Evolutionary conservation across 176 grass and related monocot species (phyloP), one percentile per base, ranked within the genome.

Genomic region (Carex pumila): DNA sequence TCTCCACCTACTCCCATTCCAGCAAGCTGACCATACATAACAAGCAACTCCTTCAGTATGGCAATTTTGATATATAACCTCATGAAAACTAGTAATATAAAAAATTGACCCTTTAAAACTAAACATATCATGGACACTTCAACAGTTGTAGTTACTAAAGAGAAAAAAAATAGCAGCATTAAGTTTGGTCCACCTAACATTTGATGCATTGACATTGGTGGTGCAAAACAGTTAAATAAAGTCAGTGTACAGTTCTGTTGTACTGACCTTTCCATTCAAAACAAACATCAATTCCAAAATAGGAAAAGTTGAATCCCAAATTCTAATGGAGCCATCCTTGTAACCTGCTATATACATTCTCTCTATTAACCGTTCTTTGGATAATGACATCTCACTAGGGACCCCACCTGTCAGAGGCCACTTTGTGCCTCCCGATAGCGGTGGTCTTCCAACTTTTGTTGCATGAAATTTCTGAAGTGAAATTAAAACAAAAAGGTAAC

Each of bases 391-490:
- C 90, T 98, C 92, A 91, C 90, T 92, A 70, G 88, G 92, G 85
- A 94, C 92, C 49, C 95, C 95, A 89, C 95, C 95, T 85, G 95
- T 98, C 85, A 98, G 85, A 87, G 91, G 95, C 95, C 95, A 98
- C 84, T 93, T 91, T 82, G 87, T 87, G n/a, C 90, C 93, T 21
- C 62, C 72, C 59, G 85, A 80, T 86, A 94, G 72, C 45, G 83
- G 84, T 70, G 52, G 65, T 22, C 70, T 49, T 32, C 31, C 81
- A 82, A 21, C 73, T 87, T 85, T 89, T 77, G 82, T 86, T 79
- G 75, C 73, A 87, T 71, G 82, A 79, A 87, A 85, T 91, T 89
- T 93, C 95, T 98, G 88, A 54, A 32, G 13, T 11, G 39, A 61
- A 67, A 64, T 56, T 59, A 32, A 9, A 64, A 69, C 15, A 66